Evolutionary conservation across 2,329 filamentous ascomycete species (phyloP).

Genomic region (Penicillium sp.): DNA sequence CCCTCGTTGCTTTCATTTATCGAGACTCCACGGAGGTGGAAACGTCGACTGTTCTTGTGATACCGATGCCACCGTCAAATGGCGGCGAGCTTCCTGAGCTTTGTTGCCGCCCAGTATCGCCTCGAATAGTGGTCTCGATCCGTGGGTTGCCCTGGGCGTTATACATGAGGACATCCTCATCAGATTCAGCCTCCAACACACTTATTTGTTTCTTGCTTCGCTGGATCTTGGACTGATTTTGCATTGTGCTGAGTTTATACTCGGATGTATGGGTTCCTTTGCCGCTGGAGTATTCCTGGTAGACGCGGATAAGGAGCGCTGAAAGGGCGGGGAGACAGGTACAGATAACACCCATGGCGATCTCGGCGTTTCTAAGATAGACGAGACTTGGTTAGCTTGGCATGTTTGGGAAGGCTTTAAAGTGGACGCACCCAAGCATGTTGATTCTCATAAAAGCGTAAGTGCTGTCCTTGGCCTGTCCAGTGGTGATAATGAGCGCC

Average conservation of each 20-base stretch:
- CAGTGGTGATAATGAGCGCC: slow-evolving; percentile 22
- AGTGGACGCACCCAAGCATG: slow-evolving; percentile 31
- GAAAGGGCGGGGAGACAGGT: slow-evolving; percentile 40
- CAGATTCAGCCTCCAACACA: slow-evolving; percentile 16
- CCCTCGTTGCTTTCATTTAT: background rate
- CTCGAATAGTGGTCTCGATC: slow-evolving; percentile 26
- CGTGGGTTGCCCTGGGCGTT: slow-evolving; percentile 25
- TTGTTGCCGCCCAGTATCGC: slow-evolving; percentile 8
- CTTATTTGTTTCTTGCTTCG: slow-evolving; percentile 16
- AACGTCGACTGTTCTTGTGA: slow-evolving; percentile 29
- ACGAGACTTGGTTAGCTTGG: slow-evolving; percentile 27
- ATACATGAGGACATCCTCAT: slow-evolving; percentile 26
- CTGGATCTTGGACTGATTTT: slow-evolving; percentile 11
- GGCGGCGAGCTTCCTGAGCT: background rate
- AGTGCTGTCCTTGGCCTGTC: slow-evolving; percentile 23
- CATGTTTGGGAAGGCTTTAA: slow-evolving; percentile 20
- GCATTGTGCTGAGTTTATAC: slow-evolving; percentile 21
- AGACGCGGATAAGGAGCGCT: slow-evolving; percentile 31
- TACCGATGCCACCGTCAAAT: slow-evolving; percentile 18
- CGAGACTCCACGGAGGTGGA: slow-evolving; percentile 17
- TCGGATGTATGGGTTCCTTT: slow-evolving; percentile 18
- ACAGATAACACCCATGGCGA: slow-evolving; percentile 40
- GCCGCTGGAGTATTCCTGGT: slow-evolving; percentile 28
- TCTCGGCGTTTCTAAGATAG: slow-evolving; percentile 34
- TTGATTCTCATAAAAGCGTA: slow-evolving; percentile 29